Base-by-base conservation (phyloP, 1,139 yeast species). In the Candida pseudocylindracea region DNA sequence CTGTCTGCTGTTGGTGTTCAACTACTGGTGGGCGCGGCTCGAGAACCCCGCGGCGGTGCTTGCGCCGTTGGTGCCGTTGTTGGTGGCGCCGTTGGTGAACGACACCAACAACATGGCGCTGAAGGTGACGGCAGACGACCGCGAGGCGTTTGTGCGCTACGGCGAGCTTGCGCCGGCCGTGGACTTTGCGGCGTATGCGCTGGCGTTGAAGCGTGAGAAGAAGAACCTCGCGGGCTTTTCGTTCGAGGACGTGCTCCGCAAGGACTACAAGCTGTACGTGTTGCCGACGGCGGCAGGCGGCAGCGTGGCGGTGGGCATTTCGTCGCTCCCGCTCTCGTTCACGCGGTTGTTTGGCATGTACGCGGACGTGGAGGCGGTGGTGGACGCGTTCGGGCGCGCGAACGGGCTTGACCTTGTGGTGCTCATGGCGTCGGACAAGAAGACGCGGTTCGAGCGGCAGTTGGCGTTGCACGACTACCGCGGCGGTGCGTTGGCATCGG, bases 221-320 rank as follows among this genome's bases (percentile, higher is more conserved):
- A 63, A 64, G 37, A 72, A 80, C 43, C 55, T 81, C 32, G 46
- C 50, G 2, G 81, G 80, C 0, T 57, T 83, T 33, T 45, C 65
- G 1, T 52, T 70, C 10, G 45, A 46, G 6, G 92, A 80, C 34
- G 50, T 85, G 11, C 55, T 85, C 32, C 56, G 73, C 31, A 83
- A 81, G 48, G 98, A 85, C 47, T 85, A 78, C 50, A 85, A 85
- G 45, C 73, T 71, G 42, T 83, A 76, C 55, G 54, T 51, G 4
- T 66, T 67, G 37, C 43, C 42, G 2, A 49, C 50, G 10, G 25
- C 13, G 20, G n/a, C n/a, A n/a, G 53, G 51, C 1, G 49, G 50
- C 7, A 45, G 45, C 2, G 41, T 42, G 2, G 49, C 45, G 8
- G 59, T 80, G 27, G 96, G 95, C 0, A 73, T 83, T 42, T 67